Percentiles rank a stretch among this genome's conserved stretches.
These are phyloP conservation scores for Polyporus tsugae DNA, from an alignment of 1,284 basidiomycete genomes.

Conservation along the genomic window DNA sequence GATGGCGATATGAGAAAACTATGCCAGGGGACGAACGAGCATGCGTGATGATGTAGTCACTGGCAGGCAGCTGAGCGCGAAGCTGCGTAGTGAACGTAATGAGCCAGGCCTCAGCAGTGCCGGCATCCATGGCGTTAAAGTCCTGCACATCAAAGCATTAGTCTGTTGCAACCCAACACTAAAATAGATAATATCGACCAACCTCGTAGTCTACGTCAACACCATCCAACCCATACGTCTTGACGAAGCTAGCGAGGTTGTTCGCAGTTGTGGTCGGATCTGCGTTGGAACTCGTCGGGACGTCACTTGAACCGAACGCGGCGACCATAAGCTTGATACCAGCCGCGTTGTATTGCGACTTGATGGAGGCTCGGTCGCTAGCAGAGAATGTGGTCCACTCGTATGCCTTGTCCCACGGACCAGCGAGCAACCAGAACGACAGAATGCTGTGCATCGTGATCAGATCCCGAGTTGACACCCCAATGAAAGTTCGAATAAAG, in stretches of 20 bases:
- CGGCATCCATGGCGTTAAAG: slow-evolving; percentile 52
- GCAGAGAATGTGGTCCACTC: slow-evolving; percentile 50
- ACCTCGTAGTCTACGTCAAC: slow-evolving; percentile 68
- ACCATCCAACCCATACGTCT: slow-evolving; percentile 57
- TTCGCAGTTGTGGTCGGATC: slow-evolving; percentile 53
- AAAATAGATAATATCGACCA: slow-evolving; percentile 3
- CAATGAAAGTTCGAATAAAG: not conserved
- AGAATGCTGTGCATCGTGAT: slow-evolving; percentile 43
- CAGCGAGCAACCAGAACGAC: slow-evolving; percentile 51
- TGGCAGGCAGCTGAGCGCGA: slow-evolving; percentile 43
- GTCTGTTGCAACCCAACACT: not conserved
- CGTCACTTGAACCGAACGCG: slow-evolving; percentile 58
- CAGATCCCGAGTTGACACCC: not conserved
- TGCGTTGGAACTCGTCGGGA: slow-evolving; percentile 52
- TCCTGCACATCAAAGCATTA: slow-evolving; percentile 45
- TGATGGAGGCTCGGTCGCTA: slow-evolving; percentile 45
- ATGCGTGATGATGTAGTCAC: slow-evolving; percentile 47
- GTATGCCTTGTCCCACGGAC: slow-evolving; percentile 54
- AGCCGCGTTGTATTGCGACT: slow-evolving; percentile 52
- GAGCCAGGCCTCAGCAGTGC: slow-evolving; percentile 52
- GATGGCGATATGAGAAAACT: not conserved
- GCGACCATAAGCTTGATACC: slow-evolving; percentile 59
- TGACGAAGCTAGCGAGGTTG: slow-evolving; percentile 57
- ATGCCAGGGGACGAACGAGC: slow-evolving; percentile 44
- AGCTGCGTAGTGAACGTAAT: slow-evolving; percentile 52